Conservation (phyloP, 2,329 filamentous ascomycete genomes). For the Curvularia hawaiiensis region DNA sequence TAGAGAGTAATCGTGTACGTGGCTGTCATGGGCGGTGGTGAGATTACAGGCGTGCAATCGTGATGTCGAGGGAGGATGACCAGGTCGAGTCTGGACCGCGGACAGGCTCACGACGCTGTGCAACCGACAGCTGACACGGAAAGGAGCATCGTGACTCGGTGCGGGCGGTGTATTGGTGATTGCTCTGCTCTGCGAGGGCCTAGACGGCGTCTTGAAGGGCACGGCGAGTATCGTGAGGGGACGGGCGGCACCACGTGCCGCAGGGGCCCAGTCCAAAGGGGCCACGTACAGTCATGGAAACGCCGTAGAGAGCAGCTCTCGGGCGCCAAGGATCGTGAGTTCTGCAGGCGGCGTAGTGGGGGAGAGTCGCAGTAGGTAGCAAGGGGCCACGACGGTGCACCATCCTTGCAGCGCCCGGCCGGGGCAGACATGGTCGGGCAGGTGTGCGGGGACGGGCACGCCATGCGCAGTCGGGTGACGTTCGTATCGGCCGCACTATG, state of each 20-base stretch:
- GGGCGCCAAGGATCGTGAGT: constrained; percentile 40
- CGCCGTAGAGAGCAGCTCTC: constrained; percentile 8
- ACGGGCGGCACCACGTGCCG: constrained; percentile 31
- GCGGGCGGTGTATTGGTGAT: constrained; percentile 33
- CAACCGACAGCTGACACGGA: constrained; percentile 7
- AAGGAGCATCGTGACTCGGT: constrained; percentile 31
- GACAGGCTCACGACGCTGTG: constrained; percentile 5
- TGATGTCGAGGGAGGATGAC: neutral
- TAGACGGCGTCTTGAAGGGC: constrained; percentile 4
- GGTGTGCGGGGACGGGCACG: constrained; percentile 12
- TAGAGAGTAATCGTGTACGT: neutral
- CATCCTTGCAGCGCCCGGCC: constrained; percentile 5
- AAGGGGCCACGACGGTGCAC: constrained; percentile 11
- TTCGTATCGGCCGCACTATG: constrained; percentile 10
- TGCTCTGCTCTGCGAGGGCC: constrained; percentile 5
- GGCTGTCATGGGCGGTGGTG: neutral
- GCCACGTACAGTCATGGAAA: constrained; percentile 36
- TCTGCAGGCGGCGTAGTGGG: constrained; percentile 20
- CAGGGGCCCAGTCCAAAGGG: constrained; percentile 27
- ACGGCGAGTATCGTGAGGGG: neutral
- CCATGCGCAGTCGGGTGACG: constrained; percentile 6
- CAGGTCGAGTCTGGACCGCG: constrained; percentile 7
- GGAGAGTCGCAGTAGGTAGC: constrained; percentile 2
- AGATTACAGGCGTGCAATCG: neutral
- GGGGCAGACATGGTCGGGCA: constrained; percentile 24